Base-by-base conservation (phyloP, 805 yeast species). In the Kazachstania taianensis region DNA sequence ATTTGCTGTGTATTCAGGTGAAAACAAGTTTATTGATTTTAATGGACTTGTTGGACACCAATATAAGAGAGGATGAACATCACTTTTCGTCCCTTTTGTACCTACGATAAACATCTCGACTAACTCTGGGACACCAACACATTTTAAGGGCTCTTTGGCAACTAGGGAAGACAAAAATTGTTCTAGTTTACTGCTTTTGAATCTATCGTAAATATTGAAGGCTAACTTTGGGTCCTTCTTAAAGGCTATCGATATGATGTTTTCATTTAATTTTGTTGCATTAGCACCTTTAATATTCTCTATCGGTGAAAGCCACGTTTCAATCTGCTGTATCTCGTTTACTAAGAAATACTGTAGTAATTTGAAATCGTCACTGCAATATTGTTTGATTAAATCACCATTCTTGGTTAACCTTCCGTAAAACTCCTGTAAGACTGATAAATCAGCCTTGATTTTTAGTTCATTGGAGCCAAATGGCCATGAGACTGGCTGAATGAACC, bases 401-500 rank as follows among this genome's bases (percentile, higher is more conserved):
- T 45, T 32, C 12, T 34, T 39, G 5, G 48, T 48, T n/a, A 55
- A 28, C 36, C 41, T 41, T 56, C 53, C 26, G 44, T 50, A 42
- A 51, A 81, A 67, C 17, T 71, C 75, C 20, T 67, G 62, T 44
- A 89, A 62, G 33, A 78, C 58, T 4, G 67, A 63, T 47, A 71
- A 67, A 48, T 87, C 95, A 1, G 84, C 72, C 43, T 75, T 77
- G 34, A 78, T 75, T 52, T 76, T 76, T 42, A 83, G 58, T 30
- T 72, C 67, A 52, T 89, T 85, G 8, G 85, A 79, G 3, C 98
- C 97, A 61, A 70, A 86, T 12, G 97, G 96, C 63, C 79, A 80
- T 3, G 69, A 63, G 2, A 74, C 65, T 15, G 72, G 66, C 31
- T 63, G 67, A 17, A 66, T 66, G 53, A 85, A 92, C 96, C 97